Conservation (phyloP, 1,284 basidiomycete species). For the Wolfiporia cocos region DNA sequence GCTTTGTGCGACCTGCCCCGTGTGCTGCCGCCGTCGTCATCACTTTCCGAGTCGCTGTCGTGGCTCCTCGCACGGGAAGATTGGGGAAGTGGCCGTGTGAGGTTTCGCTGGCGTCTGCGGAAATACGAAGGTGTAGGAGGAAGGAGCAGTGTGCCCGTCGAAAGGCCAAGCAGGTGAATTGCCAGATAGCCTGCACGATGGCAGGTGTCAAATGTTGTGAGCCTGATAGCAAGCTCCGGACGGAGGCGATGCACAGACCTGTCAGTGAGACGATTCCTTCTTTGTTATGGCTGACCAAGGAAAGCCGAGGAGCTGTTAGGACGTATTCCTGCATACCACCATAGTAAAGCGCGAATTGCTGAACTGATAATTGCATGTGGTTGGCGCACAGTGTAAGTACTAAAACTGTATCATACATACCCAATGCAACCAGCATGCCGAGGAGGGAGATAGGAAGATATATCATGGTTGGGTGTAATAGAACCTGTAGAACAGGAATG, state of each 20-base stretch:
- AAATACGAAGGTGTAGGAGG: conserved; percentile 74
- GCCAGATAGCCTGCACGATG: conserved; percentile 75
- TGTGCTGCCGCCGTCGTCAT: conserved; percentile 11
- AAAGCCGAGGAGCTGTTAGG: conserved; percentile 53
- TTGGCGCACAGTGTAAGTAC: background rate
- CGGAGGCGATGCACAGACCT: too few species aligned
- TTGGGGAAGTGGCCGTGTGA: conserved; percentile 3
- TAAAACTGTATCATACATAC: conserved; percentile 40
- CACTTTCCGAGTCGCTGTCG: conserved; percentile 17
- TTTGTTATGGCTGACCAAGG: conserved; percentile 80
- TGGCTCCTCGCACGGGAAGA: conserved; percentile 10
- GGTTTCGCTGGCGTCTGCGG: conserved; percentile 29
- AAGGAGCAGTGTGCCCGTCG: conserved; percentile 76
- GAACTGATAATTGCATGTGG: conserved; percentile 38
- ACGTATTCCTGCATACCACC: conserved; percentile 63
- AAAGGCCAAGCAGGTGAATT: conserved; percentile 84
- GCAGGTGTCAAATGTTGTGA: too few species aligned
- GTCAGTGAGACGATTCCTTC: conserved; percentile 83
- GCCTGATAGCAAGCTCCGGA: too few species aligned
- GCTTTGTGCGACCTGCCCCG: conserved; percentile 2
- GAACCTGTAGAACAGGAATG: conserved; percentile 71
- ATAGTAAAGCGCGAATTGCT: conserved; percentile 58
- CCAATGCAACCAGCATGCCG: conserved; percentile 55
- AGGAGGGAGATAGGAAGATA: conserved; percentile 56
- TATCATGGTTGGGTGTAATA: conserved; percentile 60